Conservation (phyloP, 2,329 filamentous ascomycete species). For the Fusarium sp. region DNA sequence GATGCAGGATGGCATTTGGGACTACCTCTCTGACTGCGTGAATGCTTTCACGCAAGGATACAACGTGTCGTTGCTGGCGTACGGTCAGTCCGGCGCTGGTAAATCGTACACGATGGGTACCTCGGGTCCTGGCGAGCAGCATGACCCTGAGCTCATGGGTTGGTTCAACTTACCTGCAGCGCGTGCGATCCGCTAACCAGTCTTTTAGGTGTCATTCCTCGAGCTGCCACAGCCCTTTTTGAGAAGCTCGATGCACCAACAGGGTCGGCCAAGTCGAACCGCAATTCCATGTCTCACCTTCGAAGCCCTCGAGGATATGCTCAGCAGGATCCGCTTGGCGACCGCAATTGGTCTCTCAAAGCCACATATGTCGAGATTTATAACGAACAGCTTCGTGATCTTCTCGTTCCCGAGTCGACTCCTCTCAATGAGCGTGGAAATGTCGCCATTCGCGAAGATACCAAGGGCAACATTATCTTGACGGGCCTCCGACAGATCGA, state of each 20-base stretch:
- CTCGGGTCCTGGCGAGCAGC: conserved; percentile 83
- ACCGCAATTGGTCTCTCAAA: conserved; percentile 90
- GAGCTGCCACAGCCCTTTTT: conserved; percentile 87
- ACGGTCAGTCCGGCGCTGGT: conserved; percentile 96
- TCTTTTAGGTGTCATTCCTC: conserved; percentile 86
- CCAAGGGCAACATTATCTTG: conserved; percentile 92
- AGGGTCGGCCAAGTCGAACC: conserved; percentile 58
- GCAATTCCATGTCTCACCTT: conserved; percentile 80
- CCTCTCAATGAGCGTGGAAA: conserved; percentile 76
- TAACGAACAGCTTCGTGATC: conserved; percentile 93
- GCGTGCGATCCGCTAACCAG: conserved; percentile 17
- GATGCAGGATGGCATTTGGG: conserved; percentile 90
- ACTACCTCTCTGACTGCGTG: conserved; percentile 92
- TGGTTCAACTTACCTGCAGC: conserved; percentile 51
- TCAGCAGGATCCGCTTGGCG: conserved; percentile 61
- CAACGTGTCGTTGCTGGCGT: conserved; percentile 97
- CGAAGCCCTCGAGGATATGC: conserved; percentile 81
- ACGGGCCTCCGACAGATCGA: conserved; percentile 90
- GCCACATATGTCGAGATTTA: conserved; percentile 98
- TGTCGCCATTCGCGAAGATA: conserved; percentile 94
- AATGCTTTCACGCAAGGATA: conserved; percentile 93
- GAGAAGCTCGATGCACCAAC: conserved; percentile 79
- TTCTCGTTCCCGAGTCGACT: conserved; percentile 82
- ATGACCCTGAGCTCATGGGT: conserved; percentile 81
- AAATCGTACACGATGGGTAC: conserved; percentile 99